Evolutionary conservation across 345 rosid species (phyloP), one percentile per base, ranked within the genome.

Genomic region (Arabis alpina): DNA sequence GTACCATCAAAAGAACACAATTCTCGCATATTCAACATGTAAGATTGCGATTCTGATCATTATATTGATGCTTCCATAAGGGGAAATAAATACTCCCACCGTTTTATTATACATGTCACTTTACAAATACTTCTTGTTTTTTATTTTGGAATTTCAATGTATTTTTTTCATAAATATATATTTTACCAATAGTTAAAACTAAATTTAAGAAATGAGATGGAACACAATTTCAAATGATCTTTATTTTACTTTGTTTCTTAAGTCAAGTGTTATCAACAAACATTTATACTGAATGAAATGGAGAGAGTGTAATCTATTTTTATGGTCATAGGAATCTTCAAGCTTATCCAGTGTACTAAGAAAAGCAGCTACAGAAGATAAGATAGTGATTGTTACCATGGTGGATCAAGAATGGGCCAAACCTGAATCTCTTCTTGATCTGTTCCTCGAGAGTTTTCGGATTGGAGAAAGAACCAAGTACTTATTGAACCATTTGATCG

Each of bases 391-490:
- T 70, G 24, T 87, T 47, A 83, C 85, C 2, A 64, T 80, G 16
- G 72, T 85, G 14, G 80, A 80, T 13, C 34, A 40, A 49, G 70
- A 76, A 65, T 81, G 84, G 82, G 84, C 87, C 14, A 67, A 68
- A 10, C 78, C 79, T 5, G 79, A 49, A 10, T 82, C 87, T 9
- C 23, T 82, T 45, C 73, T 87, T 19, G 85, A 89, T 64, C 70
- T 81, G 5, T 85, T 86, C 76, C 77, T 89, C 4, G 78, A 80
- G 73, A 83, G 90, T 72, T 76, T 82, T 61, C 51, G 76, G 7
- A 70, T 73, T 12, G 87, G 91, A 1, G 41, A 78, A 16, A 73
- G 73, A 14, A 82, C 84, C 0, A 47, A 71, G 55, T 53, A 2
- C 49, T 67, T 83, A 37, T 59, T 87, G 72, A 81, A 82, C 57